Base-by-base conservation (phyloP, 345 rosid species). In the Populus simonii region DNA sequence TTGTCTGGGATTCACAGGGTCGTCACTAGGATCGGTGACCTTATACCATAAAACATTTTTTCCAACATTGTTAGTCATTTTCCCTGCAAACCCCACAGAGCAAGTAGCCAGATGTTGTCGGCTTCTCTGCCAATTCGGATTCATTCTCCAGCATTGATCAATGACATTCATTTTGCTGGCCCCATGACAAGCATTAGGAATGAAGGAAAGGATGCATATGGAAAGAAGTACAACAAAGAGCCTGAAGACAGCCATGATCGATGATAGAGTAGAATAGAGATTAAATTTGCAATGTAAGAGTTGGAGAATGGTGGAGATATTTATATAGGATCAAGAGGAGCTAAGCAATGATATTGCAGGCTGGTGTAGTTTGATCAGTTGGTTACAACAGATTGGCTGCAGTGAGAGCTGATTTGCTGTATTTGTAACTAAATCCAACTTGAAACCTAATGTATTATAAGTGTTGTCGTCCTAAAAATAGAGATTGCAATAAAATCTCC, bases 1-100 rank as follows among this genome's bases (percentile, higher is more conserved):
- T 0, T 86, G 88, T 80, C 80, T 89, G 36, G 97, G 98, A 77
- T 84, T 89, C n/a, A 87, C 0, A 4, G 97, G 89, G 66, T 91
- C 82, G 7, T 95, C 98, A 0, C 88, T 83, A 5, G 92, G 88
- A 83, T 93, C 90, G 0, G 88, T 92, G 10, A 90, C 98, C 36
- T 86, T 81, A 74, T 93, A 90, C 4, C 3, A 72, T 9, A 78
- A 16, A 20, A 84, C 81, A 65, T 82, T 89, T 68, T 35, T 81
- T 1, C 98, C 99, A 2, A 81, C 81, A 67, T 92, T 92, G 62
- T 81, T 81, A 0, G 68, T 83, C 99, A 95, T 90, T 78, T 90
- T 92, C 4, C 96, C 90, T 0, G 86, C 79, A 74, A 93, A 89
- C 6, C 98, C 99, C 0, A 88, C 84, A 0, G 92, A 90, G 73